Evolutionary conservation across 1,284 basidiomycete species (phyloP).

Genomic region (Peniophora sp.): DNA sequence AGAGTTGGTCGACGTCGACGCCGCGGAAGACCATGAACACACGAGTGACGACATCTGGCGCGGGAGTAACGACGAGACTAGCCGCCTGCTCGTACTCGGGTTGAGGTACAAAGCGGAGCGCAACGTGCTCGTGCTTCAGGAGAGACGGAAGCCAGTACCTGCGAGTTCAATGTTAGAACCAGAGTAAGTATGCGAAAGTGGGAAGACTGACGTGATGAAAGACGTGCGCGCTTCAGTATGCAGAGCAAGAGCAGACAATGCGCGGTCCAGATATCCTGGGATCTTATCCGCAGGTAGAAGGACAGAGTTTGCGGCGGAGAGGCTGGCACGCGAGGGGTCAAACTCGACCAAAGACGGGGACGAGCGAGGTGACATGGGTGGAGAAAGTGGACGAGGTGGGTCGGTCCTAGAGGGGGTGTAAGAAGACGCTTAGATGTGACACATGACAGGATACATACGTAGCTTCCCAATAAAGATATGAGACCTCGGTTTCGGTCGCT

Average conservation of each 20-base stretch:
- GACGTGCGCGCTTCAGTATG: constrained; percentile 33
- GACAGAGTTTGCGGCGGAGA: constrained; percentile 16
- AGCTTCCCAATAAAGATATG: constrained; percentile 29
- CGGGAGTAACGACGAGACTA: constrained; percentile 25
- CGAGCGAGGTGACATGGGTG: constrained; percentile 1
- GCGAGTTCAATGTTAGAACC: background rate
- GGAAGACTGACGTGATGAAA: constrained; percentile 26
- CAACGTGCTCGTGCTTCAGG: constrained; percentile 29
- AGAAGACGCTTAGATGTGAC: too few species aligned
- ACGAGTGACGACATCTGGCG: constrained; percentile 33
- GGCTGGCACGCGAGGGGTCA: constrained; percentile 5
- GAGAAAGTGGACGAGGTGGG: background rate
- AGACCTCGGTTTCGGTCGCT: constrained; percentile 13
- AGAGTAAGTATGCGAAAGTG: background rate
- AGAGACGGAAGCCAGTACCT: constrained; percentile 36
- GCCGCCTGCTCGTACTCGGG: constrained; percentile 30
- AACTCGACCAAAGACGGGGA: constrained; percentile 2
- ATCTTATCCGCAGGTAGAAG: constrained; percentile 20
- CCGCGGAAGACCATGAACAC: constrained; percentile 40
- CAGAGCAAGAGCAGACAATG: constrained; percentile 24
- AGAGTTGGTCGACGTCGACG: constrained; percentile 17
- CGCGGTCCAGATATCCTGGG: constrained; percentile 26
- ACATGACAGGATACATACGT: background rate
- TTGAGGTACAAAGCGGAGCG: constrained; percentile 38
- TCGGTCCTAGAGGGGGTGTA: background rate